phyloP scores from a whole-genome alignment of 2,329 filamentous ascomycete species.

The Trichoderma sp. region DNA sequence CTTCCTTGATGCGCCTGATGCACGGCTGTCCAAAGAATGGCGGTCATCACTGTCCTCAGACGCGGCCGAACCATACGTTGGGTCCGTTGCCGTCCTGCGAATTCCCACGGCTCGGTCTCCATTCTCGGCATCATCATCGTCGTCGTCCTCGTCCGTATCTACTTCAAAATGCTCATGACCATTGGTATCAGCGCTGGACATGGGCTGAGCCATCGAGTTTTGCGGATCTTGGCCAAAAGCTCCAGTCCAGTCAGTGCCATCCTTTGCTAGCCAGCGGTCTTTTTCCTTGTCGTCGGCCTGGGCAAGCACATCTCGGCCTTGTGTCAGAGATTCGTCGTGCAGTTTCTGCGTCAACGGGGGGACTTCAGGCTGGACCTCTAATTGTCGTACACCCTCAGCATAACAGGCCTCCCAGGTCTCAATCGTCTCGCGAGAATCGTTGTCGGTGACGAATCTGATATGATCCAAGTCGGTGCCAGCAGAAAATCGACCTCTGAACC shows the following conservation, averaged over 20 bases:
- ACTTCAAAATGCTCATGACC: conserved; percentile 41
- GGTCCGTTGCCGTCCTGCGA: conserved; percentile 48
- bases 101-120: conserved; percentile 55
- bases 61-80: conserved; percentile 23
- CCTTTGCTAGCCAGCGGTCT: conserved; percentile 71
- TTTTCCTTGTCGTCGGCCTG: conserved; percentile 69
- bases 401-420: conserved; percentile 93
- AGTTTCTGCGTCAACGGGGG: conserved; percentile 69
- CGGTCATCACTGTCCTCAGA: conserved; percentile 31
- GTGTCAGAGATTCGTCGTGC: conserved; percentile 75
- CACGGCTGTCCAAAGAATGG: conserved; percentile 36
- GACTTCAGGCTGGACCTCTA: conserved; percentile 68
- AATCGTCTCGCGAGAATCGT: conserved; percentile 86
- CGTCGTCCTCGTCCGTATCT: conserved; percentile 31
- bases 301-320: conserved; percentile 77
- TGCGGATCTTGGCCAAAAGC: conserved; percentile 78
- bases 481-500: conserved; percentile 80
- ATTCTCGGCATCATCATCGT: conserved; percentile 33
- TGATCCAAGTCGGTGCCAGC: conserved; percentile 87
- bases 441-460: conserved; percentile 76
- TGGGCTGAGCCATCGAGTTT: conserved; percentile 38
- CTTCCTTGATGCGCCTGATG: conserved; percentile 30
- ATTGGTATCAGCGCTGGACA: conserved; percentile 34
- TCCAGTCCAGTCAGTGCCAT: conserved; percentile 81
- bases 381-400: conserved; percentile 75